Conservation (phyloP, 2,329 filamentous ascomycete species). For the Arachnomyces sp. region DNA sequence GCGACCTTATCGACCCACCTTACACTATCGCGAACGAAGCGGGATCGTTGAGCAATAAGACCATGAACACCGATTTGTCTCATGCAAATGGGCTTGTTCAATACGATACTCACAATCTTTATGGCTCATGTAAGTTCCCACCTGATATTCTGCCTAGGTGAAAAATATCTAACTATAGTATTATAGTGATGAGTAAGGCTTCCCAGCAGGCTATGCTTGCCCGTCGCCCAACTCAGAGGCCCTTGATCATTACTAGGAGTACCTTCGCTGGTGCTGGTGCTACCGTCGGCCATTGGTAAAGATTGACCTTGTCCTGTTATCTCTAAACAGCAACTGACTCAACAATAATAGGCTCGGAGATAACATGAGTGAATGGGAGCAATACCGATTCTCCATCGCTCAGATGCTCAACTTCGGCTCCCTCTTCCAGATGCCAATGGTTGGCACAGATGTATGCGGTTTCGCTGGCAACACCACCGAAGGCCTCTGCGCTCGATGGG, state of each 20-base stretch:
- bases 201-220: conserved; percentile 54
- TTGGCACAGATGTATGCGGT: conserved; percentile 67
- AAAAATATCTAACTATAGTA: conserved; percentile 6
- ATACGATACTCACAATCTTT: conserved; percentile 64
- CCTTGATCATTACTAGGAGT: conserved; percentile 60
- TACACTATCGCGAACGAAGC: conserved; percentile 54
- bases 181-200: conserved; percentile 52
- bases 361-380: conserved; percentile 50
- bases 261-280: conserved; percentile 60
- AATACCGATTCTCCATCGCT: conserved; percentile 52
- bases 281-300: conserved; percentile 42
- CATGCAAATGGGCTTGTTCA: conserved; percentile 55
- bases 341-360: conserved; percentile 44
- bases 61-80: conserved; percentile 53
- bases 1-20: conserved; percentile 52
- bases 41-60: conserved; percentile 40
- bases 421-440: conserved; percentile 61
- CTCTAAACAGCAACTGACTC: background rate
- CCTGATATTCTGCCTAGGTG: background rate
- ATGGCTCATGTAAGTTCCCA: conserved; percentile 44
- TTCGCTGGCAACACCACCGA: conserved; percentile 61
- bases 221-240: conserved; percentile 51
- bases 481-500: conserved; percentile 67
- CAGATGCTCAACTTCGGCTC: conserved; percentile 54
- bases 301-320: background rate